A percentile compares a stretch with the other conserved stretches of the same genome.
Conservation (phyloP, 202 grass and related monocot genomes). For the Carex sylvatica region DNA sequence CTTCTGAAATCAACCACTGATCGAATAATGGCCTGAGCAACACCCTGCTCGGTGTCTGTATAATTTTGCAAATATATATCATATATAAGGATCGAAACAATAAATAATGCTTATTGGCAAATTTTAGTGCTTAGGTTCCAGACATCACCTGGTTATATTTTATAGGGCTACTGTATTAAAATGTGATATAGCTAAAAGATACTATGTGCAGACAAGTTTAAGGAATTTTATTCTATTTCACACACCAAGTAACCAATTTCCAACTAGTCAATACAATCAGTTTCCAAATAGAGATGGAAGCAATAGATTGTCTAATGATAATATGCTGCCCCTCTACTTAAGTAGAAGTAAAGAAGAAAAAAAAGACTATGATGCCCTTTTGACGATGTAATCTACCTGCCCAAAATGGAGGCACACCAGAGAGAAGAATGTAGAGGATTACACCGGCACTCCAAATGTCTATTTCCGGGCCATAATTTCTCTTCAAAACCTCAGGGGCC, state of each 20-base stretch:
- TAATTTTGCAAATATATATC: slow-evolving; percentile 26
- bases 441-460: slow-evolving; percentile 47
- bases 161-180: not conserved
- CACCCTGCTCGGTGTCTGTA: slow-evolving; percentile 87
- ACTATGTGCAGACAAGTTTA: not conserved
- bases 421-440: slow-evolving; percentile 41
- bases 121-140: not conserved
- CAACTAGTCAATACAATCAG: not conserved
- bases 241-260: not conserved
- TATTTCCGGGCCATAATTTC: slow-evolving; percentile 44
- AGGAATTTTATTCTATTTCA: slow-evolving; percentile 2
- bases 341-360: not conserved
- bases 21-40: slow-evolving; percentile 80
- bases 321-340: not conserved
- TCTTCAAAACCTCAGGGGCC: slow-evolving; percentile 43
- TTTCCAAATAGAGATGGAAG: not conserved
- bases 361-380: not conserved
- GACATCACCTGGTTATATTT: not conserved
- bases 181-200: not conserved
- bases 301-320: not conserved
- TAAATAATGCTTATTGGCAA: not conserved
- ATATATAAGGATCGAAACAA: slow-evolving; percentile 14
- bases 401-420: slow-evolving; percentile 42
- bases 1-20: slow-evolving; percentile 79
- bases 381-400: slow-evolving; percentile 27